phyloP scores from a whole-genome alignment of 2,329 filamentous ascomycete genomes.

The Malbranchea cinnamomea region DNA sequence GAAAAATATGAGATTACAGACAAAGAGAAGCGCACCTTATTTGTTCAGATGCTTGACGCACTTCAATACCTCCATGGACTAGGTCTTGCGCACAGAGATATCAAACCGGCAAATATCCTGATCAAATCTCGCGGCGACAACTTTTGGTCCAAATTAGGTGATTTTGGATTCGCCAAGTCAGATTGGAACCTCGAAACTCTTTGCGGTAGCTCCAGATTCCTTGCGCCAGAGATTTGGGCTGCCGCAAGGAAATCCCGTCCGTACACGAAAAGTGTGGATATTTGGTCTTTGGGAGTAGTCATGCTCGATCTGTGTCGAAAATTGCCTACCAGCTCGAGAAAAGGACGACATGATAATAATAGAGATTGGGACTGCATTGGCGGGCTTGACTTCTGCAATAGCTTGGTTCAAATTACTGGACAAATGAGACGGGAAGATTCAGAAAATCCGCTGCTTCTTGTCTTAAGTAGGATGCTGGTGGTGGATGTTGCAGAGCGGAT shows the following conservation, averaged over 20 bases:
- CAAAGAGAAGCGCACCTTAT: constrained; percentile 1
- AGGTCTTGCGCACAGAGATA: constrained; percentile 11
- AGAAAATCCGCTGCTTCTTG: too few relatives aligned
- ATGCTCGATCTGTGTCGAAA: too few relatives aligned
- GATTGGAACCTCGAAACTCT: neutral
- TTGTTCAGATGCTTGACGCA: constrained; percentile 4
- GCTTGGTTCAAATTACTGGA: too few relatives aligned
- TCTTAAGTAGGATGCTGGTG: too few relatives aligned
- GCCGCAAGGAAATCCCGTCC: too few relatives aligned
- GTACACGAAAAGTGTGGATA: constrained; percentile 10
- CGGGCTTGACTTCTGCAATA: too few relatives aligned
- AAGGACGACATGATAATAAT: too few relatives aligned
- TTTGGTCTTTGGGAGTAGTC: constrained; percentile 12
- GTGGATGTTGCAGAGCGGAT: too few relatives aligned
- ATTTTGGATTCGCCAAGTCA: constrained; percentile 10
- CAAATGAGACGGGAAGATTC: too few relatives aligned
- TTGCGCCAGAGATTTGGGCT: constrained; percentile 2
- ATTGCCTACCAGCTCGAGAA: too few relatives aligned
- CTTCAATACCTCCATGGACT: constrained; percentile 9
- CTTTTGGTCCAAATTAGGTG: constrained; percentile 8
- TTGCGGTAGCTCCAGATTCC: neutral
- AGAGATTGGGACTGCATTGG: too few relatives aligned
- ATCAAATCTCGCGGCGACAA: constrained; percentile 2
- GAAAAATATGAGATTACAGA: neutral
- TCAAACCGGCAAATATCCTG: constrained; percentile 13